Evolutionary conservation across 768 basidiomycete species (phyloP).

Genomic region (button mushroom (Agaricus bisporus)): DNA sequence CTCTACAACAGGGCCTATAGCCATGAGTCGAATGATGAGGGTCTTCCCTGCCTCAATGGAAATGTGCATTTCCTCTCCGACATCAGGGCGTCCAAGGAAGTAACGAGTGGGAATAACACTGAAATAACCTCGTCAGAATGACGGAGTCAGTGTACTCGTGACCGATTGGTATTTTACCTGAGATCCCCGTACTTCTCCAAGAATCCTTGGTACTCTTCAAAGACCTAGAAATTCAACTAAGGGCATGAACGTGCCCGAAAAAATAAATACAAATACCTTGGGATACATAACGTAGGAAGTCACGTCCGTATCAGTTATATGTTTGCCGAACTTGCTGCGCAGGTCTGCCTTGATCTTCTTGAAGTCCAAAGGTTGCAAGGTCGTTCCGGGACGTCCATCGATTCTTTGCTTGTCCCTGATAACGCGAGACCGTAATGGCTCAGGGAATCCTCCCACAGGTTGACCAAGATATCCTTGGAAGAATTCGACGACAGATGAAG

Average conservation of each 20-base stretch:
- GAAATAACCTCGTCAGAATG: slow-evolving; percentile 11
- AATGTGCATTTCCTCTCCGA: slow-evolving; percentile 96
- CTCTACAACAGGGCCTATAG: slow-evolving; percentile 88
- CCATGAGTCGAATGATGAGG: slow-evolving; percentile 92
- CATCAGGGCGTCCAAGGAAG: slow-evolving; percentile 89
- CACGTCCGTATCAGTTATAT: slow-evolving; percentile 91
- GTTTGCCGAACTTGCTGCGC: slow-evolving; percentile 90
- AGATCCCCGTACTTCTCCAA: slow-evolving; percentile 93
- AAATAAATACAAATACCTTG: slow-evolving; percentile 50
- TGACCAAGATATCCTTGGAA: slow-evolving; percentile 99
- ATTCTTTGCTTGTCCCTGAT: slow-evolving; percentile 94
- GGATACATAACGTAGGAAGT: slow-evolving; percentile 98
- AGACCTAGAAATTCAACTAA: slow-evolving; percentile 53
- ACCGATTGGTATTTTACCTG: slow-evolving; percentile 45
- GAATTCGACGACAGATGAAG: slow-evolving; percentile 94
- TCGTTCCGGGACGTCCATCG: slow-evolving; percentile 86
- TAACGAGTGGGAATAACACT: slow-evolving; percentile 95
- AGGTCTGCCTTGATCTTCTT: slow-evolving; percentile 93
- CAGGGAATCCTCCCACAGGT: slow-evolving; percentile 98
- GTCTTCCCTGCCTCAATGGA: slow-evolving; percentile 96
- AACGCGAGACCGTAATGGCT: slow-evolving; percentile 85
- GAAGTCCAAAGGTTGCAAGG: slow-evolving; percentile 87
- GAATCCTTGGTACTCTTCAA: slow-evolving; percentile 95
- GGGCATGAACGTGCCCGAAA: not conserved
- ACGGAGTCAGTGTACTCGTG: not conserved